Evolutionary conservation across 768 basidiomycete genomes (phyloP), one percentile per base, ranked within the genome.

Genomic region (Macrocybe gigantea): DNA sequence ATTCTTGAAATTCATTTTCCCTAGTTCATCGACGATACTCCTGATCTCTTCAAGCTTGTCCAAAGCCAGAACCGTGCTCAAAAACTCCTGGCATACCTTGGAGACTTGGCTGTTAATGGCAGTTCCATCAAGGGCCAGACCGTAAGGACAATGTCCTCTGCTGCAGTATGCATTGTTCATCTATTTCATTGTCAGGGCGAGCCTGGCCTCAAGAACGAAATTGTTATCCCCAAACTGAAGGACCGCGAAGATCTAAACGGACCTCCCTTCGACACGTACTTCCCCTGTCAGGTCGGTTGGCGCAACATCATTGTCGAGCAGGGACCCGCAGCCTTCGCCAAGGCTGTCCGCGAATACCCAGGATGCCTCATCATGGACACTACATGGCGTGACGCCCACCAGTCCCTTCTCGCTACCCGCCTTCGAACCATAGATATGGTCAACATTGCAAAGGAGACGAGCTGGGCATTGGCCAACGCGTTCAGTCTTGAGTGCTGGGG

Each of bases 401-500:
- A 99, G 67, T 96, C 93, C 30, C 78, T 99, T 33, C 82, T 99
- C 48, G 96, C 96, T 40, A 99, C 96, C 30, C 88, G 96, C 52
- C 77, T 99, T 43, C 83, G 96, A 53, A 98, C 96, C 7, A 83
- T 87, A 53, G 96, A 99, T 62, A 98, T 98, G 83, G 90, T 83
- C 56, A 97, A 96, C 70, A 97, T 99, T 53, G 96, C 96, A 45
- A 96, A 90, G 67, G 93, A 96, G 76, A 98, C 96, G 1, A 91
- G 88, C 61, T 87, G 89, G 64, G 95, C 95, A 1, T 76, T 99
- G 38, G 82, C 90, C 22, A 98, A 98, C 61, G 91, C 96, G 6
- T 99, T 92, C 73, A 88, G 89, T 63, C 69, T 99, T 53, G 96
- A 99, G 65, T 97, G 94, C 75, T 99, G 96, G 96, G 96, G 96